Evolutionary conservation across 2,329 filamentous ascomycete genomes (phyloP), one percentile per base, ranked within the genome.

Genomic region (Fusarium odoratissimum): DNA sequence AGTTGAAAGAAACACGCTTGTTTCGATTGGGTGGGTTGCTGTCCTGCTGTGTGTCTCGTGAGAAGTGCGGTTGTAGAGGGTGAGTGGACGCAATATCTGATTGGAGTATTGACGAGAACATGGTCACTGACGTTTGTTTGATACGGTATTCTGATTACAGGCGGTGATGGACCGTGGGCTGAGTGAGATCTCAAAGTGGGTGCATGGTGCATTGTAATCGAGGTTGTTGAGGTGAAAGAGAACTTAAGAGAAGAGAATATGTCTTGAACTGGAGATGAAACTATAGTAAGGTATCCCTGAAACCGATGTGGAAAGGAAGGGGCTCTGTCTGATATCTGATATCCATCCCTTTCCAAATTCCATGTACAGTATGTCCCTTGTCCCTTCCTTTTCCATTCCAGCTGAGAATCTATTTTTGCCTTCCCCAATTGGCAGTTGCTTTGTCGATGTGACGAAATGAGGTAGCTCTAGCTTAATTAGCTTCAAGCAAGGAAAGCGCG

Each of bases 21-120:
- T 48, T 55, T 72, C 59, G 70, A 72, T 49, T 71, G 30, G 66
- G 70, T 63, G 61, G 70, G 60, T 25, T 64, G 65, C 59, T 73
- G 69, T 73, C 69, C 55, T 67, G 60, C 51, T 49, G 45, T 72
- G 70, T 73, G 70, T 73, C 70, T 71, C 66, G 66, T 73, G 70
- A 71, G 70, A 71, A 73, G 70, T 42, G 48, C 48, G 51, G 48
- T 54, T 41, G 31, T 33, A 61, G 62, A 45, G 70, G 57, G 69
- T 73, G 70, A 71, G 70, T 67, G 70, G 70, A 46, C 37, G 55
- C 58, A 60, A 42, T 68, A 51, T 42, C 38, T 59, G 57, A 68
- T 68, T 65, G 59, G 67, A 58, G 55, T 58, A 28, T 52, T 52
- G 64, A 37, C 23, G 58, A 55, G 44, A 33, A 40, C 21, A 44